Evolutionary conservation across 176 grass and related monocot genomes (phyloP).

Genomic region (Zizania latifolia): DNA sequence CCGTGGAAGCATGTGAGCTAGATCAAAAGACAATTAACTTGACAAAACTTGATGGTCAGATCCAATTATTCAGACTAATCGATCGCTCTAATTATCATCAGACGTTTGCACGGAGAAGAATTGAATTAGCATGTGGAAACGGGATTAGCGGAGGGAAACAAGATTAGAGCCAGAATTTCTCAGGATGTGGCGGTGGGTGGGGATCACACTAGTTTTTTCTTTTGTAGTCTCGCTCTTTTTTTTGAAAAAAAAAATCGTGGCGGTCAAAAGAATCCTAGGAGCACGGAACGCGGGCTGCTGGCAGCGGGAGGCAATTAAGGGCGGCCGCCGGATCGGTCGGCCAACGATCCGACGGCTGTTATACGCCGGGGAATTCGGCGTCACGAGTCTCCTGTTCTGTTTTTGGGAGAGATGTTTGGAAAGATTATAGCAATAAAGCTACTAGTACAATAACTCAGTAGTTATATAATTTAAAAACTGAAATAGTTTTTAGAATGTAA

Average conservation of each 20-base stretch:
- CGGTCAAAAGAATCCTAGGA: slow-evolving; percentile 44
- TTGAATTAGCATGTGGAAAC: neutral
- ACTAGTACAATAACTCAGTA: too few relatives aligned
- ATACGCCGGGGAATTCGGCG: neutral
- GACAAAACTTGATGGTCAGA: neutral
- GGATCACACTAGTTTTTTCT: neutral
- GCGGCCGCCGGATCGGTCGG: slow-evolving; percentile 20
- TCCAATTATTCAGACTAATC: slow-evolving; percentile 16
- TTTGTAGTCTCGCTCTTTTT: neutral
- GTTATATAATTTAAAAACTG: too few relatives aligned
- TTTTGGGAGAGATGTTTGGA: too few relatives aligned
- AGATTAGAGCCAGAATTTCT: neutral
- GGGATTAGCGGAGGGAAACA: slow-evolving; percentile 15
- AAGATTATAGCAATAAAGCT: too few relatives aligned
- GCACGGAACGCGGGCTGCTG: neutral
- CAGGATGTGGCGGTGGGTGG: neutral
- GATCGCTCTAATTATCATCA: neutral
- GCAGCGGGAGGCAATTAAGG: slow-evolving; percentile 21
- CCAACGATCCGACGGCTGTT: neutral
- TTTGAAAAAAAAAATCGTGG: neutral
- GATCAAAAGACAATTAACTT: neutral
- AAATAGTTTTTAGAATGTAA: too few relatives aligned
- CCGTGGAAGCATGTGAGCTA: slow-evolving; percentile 13
- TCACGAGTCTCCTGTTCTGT: slow-evolving; percentile 31
- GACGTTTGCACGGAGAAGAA: neutral